Evolutionary conservation across 2,329 filamentous ascomycete species (phyloP).

Genomic region (Fusarium palustre): DNA sequence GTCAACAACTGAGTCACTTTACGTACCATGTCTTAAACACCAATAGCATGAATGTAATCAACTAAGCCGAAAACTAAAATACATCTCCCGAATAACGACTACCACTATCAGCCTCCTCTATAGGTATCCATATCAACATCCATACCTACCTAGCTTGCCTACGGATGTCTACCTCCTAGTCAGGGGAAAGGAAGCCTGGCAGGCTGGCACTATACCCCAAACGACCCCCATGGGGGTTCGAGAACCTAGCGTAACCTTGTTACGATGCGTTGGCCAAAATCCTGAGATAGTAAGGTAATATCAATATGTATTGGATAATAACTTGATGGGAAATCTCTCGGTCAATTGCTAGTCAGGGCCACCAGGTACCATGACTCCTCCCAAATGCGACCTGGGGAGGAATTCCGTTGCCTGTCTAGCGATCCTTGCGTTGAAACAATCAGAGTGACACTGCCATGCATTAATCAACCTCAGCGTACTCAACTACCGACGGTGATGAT

Average conservation of each 20-base stretch:
- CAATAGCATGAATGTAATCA: conserved; percentile 3
- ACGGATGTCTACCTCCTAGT: conserved; percentile 10
- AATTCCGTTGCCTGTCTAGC: background rate
- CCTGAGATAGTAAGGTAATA: background rate
- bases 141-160: background rate
- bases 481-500: conserved; percentile 18
- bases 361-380: background rate
- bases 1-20: conserved; percentile 15
- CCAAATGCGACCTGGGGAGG: background rate
- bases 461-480: background rate
- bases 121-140: background rate
- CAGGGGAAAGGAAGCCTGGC: conserved; percentile 20
- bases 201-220: conserved; percentile 30
- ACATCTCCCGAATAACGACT: conserved; percentile 5
- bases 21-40: conserved; percentile 20
- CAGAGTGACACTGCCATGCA: background rate
- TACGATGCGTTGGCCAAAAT: conserved; percentile 9
- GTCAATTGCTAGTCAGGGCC: conserved; percentile 12
- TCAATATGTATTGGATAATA: background rate
- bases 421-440: conserved; percentile 2
- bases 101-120: background rate
- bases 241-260: conserved; percentile 21
- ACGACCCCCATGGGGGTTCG: conserved; percentile 22
- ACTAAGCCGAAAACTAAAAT: background rate
- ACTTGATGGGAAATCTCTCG: conserved; percentile 12